Conservation (phyloP, 768 basidiomycete genomes). For the Sutorius australiensis region DNA sequence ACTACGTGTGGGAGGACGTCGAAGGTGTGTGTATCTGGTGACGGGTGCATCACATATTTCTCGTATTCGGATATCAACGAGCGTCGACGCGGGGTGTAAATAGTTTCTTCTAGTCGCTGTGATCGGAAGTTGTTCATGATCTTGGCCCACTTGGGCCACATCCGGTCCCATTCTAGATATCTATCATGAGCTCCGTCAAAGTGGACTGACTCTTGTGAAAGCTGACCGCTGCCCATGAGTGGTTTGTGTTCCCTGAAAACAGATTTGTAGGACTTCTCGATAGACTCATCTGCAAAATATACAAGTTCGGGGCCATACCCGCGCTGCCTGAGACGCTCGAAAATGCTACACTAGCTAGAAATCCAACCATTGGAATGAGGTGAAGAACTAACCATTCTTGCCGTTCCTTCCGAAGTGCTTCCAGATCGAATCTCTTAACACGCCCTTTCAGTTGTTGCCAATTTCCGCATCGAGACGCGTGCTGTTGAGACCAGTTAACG, state of each 20-base stretch:
- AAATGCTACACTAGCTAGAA: constrained; percentile 11
- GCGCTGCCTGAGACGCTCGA: constrained; percentile 10
- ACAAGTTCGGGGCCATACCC: constrained; percentile 13
- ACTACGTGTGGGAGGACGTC: constrained; percentile 15
- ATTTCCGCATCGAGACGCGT: constrained; percentile 3
- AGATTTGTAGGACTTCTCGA: background rate
- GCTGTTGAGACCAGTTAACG: constrained; percentile 1
- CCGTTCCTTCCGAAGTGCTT: constrained; percentile 7
- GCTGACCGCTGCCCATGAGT: constrained; percentile 14
- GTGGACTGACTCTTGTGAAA: too few species aligned
- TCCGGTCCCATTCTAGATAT: constrained; percentile 10
- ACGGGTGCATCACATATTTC: constrained; percentile 7
- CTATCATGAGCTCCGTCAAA: background rate
- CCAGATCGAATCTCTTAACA: constrained; percentile 9
- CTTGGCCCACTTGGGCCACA: constrained; percentile 3
- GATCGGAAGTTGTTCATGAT: constrained; percentile 2
- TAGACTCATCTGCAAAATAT: background rate
- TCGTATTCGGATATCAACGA: constrained; percentile 5
- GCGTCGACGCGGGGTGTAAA: constrained; percentile 7
- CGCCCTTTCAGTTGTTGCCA: constrained; percentile 14
- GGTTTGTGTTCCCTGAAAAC: constrained; percentile 10
- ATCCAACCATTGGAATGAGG: background rate
- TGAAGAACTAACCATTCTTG: constrained; percentile 3
- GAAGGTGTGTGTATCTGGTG: background rate
- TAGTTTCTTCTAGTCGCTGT: constrained; percentile 1